phyloP scores from a whole-genome alignment of 1,139 yeast species.

The Yamadazyma mexicana region DNA sequence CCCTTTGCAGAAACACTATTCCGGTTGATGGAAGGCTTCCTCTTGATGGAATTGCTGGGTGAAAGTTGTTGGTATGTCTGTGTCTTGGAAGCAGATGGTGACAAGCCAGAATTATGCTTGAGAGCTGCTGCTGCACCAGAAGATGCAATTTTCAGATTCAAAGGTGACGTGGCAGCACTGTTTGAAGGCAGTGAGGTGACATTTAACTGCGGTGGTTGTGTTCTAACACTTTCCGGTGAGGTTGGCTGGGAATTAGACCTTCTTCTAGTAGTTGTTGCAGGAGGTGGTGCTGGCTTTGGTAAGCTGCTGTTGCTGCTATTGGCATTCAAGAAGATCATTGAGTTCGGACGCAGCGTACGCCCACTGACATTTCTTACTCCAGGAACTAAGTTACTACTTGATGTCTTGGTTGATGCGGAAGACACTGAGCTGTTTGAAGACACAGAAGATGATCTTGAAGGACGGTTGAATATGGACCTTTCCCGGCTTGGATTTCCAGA shows the following conservation, averaged over 20 bases:
- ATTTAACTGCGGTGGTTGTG: not conserved
- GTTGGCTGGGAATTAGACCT: conserved; percentile 45
- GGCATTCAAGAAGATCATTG: conserved; percentile 27
- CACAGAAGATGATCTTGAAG: conserved; percentile 30
- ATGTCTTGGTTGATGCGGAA: conserved; percentile 13
- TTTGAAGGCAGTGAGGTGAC: not conserved
- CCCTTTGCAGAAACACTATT: conserved; percentile 5
- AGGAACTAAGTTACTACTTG: conserved; percentile 13
- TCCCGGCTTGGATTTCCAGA: conserved; percentile 5
- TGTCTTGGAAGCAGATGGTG: conserved; percentile 5
- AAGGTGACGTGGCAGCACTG: conserved; percentile 7
- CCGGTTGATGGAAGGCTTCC: conserved; percentile 11
- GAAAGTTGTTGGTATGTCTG: conserved; percentile 3
- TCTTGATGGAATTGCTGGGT: conserved; percentile 5
- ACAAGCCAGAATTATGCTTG: conserved; percentile 14
- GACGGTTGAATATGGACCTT: conserved; percentile 18
- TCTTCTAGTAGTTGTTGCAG: conserved; percentile 19
- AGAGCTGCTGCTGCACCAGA: conserved; percentile 41
- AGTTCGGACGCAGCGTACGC: conserved; percentile 23
- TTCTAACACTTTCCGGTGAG: conserved; percentile 6
- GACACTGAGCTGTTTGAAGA: conserved; percentile 19
- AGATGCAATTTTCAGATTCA: conserved; percentile 21
- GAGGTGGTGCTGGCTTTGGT: conserved; percentile 9
- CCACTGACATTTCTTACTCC: conserved; percentile 6
- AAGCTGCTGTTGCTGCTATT: conserved; percentile 20